Base-by-base conservation (phyloP, 129 eudicot species). In the Chrysanthemum lavandulifolium region DNA sequence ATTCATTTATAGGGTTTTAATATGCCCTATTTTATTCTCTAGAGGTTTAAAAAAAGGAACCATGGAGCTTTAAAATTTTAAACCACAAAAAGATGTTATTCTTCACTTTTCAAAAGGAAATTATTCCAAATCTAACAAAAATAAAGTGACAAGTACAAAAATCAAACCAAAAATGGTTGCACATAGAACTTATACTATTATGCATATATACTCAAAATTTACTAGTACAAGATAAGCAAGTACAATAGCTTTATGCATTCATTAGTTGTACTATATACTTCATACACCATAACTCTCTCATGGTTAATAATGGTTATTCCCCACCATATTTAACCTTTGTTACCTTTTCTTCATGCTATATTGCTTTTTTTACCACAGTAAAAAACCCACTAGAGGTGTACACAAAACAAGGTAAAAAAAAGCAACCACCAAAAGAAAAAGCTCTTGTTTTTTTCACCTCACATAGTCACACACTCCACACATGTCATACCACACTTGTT, bases 171-270 rank as follows among this genome's bases (percentile, higher is more conserved):
- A 64, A 71, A 63, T 45, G 15, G 73, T 64, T 48, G 43, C 77
- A 43, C 59, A 45, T 21, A 70, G 48, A 60, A 66, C 61, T 71
- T 78, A 64, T 74, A 64, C 78, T 53, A 52, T 74, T 65, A 29
- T 53, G 65, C 72, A 64, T 65, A 53, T 73, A 74, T 74, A 65
- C 65, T 64, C 72, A 16, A 62, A 73, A 64, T 71, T 40, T 40
- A 40, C 45, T 65, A 64, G 53, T 52, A 74, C 72, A 74, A 64
- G 55, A 65, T 65, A 74, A 73, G 72, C 48, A 65, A 66, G 78
- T 64, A 74, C 72, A 74, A 64, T 74, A 74, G 54, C 72, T 74
- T 64, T 53, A 74, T 74, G 78, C 78, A 53, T 51, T 74, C 64
- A 50, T 52, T 65, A 52, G 25, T 63, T 74, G 78, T 74, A 63